Evolutionary conservation across 768 basidiomycete species (phyloP), one percentile per base, ranked within the genome.

Genomic region (Collybia sp.): DNA sequence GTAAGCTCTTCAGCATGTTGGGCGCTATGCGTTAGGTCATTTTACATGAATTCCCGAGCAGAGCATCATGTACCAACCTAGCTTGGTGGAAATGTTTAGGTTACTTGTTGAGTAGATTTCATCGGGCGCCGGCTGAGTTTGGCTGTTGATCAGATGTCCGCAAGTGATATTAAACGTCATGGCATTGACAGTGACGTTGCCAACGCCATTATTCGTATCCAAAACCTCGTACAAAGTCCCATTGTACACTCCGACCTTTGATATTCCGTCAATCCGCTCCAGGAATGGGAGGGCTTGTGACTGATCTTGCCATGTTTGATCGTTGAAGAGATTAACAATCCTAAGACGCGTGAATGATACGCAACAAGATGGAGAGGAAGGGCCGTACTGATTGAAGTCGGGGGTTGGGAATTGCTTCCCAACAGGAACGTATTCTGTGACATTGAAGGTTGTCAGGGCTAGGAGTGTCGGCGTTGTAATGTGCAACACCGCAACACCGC

Each of bases 391-490:
- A 10, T 12, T 9, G 18, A 34, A 25, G 10, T n/a, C 18, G 10
- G 18, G 36, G 25, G 33, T 33, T 16, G 43, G 36, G 10, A 17
- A 30, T 18, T 44, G n/a, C 30, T 18, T 43, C 25, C 12, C 18
- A 43, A n/a, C 31, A 13, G 30, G 15, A 43, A 43, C 15, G 34
- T 17, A 17, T n/a, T 11, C 3, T 46, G 50, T 49, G 6, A 41
- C 30, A 12, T 53, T 46, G 33, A 55, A 59, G 4, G 52, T 33
- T 9, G 55, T 43, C 1, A 61, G 49, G 30, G 51, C 47, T 13
- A 61, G 36, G 39, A 61, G 36, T 1, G 60, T 45, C 1, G 60
- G 49, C 0, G 58, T 62, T 11, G 56, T 30, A 36, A 62, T 47
- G 43, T 62, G 60, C 0, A 62, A 49, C 3, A 40, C 51, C 2